A percentile compares a stretch with the other conserved stretches of the same genome.
These are phyloP conservation scores for Fagopyrum esculentum DNA, from an alignment of 148 eudicot species.

Conservation along the genomic window DNA sequence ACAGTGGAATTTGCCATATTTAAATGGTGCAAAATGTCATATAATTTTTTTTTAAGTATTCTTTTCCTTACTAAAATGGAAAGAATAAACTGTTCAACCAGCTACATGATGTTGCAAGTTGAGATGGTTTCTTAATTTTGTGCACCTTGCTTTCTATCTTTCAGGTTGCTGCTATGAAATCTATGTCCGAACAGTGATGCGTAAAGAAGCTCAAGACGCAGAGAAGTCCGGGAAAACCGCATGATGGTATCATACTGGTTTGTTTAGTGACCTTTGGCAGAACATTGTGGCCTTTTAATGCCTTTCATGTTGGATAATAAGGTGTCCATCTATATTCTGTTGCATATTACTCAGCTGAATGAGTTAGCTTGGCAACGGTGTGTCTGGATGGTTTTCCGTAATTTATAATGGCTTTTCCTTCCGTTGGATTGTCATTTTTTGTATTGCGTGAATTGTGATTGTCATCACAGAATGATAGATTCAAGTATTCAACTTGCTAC, in stretches of 20 bases:
- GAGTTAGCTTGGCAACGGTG: not conserved
- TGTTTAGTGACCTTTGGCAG: not conserved
- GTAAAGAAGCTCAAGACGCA: slow-evolving; percentile 52
- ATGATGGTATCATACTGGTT: not conserved
- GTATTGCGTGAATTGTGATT: not conserved
- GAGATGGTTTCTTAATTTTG: not conserved
- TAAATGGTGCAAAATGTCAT: not conserved
- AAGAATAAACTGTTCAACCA: not conserved
- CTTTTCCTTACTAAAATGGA: not conserved
- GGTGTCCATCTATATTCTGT: not conserved
- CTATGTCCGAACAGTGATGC: slow-evolving; percentile 51
- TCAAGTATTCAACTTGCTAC: not conserved
- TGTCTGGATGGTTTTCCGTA: not conserved
- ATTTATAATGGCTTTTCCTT: not conserved
- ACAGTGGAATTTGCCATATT: not conserved
- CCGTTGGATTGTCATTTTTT: not conserved
- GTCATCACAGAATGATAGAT: not conserved
- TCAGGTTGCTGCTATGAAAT: slow-evolving; percentile 90
- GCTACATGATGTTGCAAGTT: not conserved
- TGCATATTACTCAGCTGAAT: not conserved
- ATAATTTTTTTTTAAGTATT: not conserved
- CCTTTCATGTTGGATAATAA: slow-evolving; percentile 5
- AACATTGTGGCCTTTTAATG: not conserved
- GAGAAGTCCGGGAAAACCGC: not conserved
- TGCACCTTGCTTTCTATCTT: slow-evolving; percentile 6